Evolutionary conservation across 176 grass and related monocot species (phyloP).

Genomic region (Pharus latifolius): DNA sequence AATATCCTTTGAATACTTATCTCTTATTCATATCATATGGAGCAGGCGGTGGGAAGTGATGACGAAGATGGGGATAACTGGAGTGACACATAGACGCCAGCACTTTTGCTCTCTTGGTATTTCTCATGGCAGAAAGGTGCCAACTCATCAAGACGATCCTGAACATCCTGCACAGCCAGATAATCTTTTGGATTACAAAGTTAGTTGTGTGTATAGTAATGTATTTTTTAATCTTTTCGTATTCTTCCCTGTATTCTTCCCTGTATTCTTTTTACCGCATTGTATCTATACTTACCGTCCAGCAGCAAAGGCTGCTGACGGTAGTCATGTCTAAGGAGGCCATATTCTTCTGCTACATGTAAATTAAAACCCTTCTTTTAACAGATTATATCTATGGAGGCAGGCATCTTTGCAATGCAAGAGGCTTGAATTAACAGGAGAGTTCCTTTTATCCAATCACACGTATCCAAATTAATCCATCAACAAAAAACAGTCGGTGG

Average conservation of each 20-base stretch:
- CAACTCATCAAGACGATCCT: background rate
- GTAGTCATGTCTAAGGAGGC: conserved; percentile 10
- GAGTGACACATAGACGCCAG: conserved; percentile 50
- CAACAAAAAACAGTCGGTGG: background rate
- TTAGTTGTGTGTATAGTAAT: conserved; percentile 39
- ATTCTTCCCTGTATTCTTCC: conserved; percentile 15
- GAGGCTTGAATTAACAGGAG: background rate
- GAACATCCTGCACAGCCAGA: background rate
- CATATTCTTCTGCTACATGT: conserved; percentile 27
- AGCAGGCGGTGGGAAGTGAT: conserved; percentile 87
- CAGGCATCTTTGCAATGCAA: background rate
- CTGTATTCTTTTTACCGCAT: background rate
- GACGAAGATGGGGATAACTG: conserved; percentile 94
- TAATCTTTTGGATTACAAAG: conserved; percentile 13
- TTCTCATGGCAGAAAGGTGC: conserved; percentile 6
- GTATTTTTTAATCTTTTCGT: background rate
- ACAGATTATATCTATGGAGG: background rate
- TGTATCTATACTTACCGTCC: conserved; percentile 24
- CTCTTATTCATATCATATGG: background rate
- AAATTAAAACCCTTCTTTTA: conserved; percentile 29
- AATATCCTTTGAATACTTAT: background rate
- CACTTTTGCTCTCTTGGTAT: background rate
- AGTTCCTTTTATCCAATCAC: background rate
- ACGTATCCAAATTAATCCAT: background rate
- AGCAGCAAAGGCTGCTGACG: conserved; percentile 35